Conservation (phyloP, 805 yeast species). For the Starmerella asiatica region DNA sequence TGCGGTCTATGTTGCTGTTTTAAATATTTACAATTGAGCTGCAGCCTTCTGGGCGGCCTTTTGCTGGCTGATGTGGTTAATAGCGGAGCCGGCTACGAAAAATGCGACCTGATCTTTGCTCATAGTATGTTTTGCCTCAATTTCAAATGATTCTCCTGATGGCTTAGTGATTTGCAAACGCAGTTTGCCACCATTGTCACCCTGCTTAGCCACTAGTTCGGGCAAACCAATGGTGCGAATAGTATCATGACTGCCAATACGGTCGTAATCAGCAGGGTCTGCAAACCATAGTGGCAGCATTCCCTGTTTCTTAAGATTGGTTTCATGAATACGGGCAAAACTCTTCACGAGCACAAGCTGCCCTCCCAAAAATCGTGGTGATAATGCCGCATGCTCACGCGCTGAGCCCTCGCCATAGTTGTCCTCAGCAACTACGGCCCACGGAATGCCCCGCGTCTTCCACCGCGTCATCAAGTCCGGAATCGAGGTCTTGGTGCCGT, state of each 20-base stretch:
- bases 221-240: constrained; percentile 59
- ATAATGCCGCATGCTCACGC: constrained; percentile 95
- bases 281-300: constrained; percentile 90
- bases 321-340: constrained; percentile 96
- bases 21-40: background rate
- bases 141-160: constrained; percentile 54
- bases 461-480: constrained; percentile 96
- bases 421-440: constrained; percentile 95
- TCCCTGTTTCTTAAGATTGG: constrained; percentile 96
- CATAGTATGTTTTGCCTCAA: constrained; percentile 87
- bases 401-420: constrained; percentile 99
- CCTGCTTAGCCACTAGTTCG: constrained; percentile 67
- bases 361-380: constrained; percentile 92
- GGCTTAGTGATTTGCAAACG: constrained; percentile 57
- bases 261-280: constrained; percentile 78
- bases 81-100: constrained; percentile 95
- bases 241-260: constrained; percentile 59
- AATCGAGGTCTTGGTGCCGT: constrained; percentile 56
- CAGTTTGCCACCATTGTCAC: constrained; percentile 76
- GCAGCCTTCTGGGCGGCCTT: constrained; percentile 4
- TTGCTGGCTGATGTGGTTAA: constrained; percentile 67
- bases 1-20: too few species aligned
- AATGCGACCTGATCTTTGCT: constrained; percentile 90
- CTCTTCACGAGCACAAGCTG: constrained; percentile 77
- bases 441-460: constrained; percentile 71